Evolutionary conservation across 306 rosid species (phyloP), one percentile per base, ranked within the genome.

Genomic region (Datisca glomerata): DNA sequence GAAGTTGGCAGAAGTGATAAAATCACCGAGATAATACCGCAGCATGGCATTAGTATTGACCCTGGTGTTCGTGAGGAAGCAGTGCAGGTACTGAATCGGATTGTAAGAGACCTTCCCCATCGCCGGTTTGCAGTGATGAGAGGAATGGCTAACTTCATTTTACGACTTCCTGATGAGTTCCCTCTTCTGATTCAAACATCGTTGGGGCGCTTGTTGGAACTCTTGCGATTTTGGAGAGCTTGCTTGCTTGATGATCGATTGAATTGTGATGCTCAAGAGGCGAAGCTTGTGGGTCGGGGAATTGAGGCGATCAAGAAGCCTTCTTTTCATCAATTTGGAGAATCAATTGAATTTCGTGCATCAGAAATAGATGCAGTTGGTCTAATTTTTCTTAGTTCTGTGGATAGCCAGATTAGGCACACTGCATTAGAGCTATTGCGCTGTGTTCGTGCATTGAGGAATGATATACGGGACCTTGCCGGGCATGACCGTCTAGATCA

Each of bases 51-150:
- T 66, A 91, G 98, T 65, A 91, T 91, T 52, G 98, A 91, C 70
- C 98, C 98, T 6, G 98, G 96, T 69, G 98, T 91, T 64, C 98
- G 98, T 6, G 98, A 85, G 66, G 98, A 91, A 69, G 98, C 98
- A 48, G 98, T 73, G 35, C 98, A 73, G 69, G 98, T 91, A 41
- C 62, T 91, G 49, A 91, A 84, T 59, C 80, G 98, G 55, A 80
- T 91, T 60, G 96, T 91, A 36, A 85, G 79, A 56, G 72, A 63
- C 69, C 80, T 91, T 47, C 87, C 98, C 39, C 87, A 91, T 55
- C 94, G 96, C 29, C 96, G 98, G 48, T 91, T 85, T 78, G 86
- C 94, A 33, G 98, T 91, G 40, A 85, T 85, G 91, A 76, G 70
- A 59, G 98, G 98, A 56, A 91, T 91, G 98, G 81, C 98, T 49